A percentile compares a stretch with the other conserved stretches of the same genome.
phyloP scores from a whole-genome alignment of 306 rosid genomes.

The Vigna reflexopilosa region DNA sequence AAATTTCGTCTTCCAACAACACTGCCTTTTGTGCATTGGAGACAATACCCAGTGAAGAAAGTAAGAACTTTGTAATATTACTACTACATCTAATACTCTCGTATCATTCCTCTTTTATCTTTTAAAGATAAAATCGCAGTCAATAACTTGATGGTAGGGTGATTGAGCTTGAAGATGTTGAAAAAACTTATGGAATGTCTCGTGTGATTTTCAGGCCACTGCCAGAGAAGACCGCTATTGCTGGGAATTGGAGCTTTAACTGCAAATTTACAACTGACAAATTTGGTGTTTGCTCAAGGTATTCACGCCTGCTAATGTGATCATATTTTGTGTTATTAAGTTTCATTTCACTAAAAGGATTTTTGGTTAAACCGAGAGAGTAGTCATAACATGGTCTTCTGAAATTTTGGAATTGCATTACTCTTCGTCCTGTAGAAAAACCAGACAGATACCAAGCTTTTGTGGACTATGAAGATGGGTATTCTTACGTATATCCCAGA shows the following conservation, averaged over 20 bases:
- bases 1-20: slow-evolving; percentile 54
- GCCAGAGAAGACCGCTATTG: slow-evolving; percentile 76
- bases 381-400: background rate
- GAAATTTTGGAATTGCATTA: slow-evolving; percentile 15
- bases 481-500: slow-evolving; percentile 80
- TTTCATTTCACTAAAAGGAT: background rate
- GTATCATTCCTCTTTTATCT: no score
- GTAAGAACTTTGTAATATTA: slow-evolving; percentile 44
- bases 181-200: background rate
- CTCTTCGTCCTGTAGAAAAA: slow-evolving; percentile 55
- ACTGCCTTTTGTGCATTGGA: slow-evolving; percentile 53
- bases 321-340: background rate
- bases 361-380: background rate
- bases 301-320: slow-evolving; percentile 20
- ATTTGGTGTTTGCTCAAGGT: slow-evolving; percentile 82
- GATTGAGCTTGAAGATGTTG: no score
- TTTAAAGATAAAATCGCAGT: no score
- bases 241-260: slow-evolving; percentile 80
- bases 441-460: slow-evolving; percentile 72
- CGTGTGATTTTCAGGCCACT: slow-evolving; percentile 55
- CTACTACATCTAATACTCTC: no score
- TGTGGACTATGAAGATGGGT: slow-evolving; percentile 86
- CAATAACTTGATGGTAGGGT: no score
- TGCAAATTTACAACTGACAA: slow-evolving; percentile 59
- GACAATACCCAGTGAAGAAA: slow-evolving; percentile 52